A percentile compares a stretch with the other conserved stretches of the same genome.
These are phyloP conservation scores for Sesbania bispinosa DNA, from an alignment of 306 rosid species.

Conservation along the genomic window DNA sequence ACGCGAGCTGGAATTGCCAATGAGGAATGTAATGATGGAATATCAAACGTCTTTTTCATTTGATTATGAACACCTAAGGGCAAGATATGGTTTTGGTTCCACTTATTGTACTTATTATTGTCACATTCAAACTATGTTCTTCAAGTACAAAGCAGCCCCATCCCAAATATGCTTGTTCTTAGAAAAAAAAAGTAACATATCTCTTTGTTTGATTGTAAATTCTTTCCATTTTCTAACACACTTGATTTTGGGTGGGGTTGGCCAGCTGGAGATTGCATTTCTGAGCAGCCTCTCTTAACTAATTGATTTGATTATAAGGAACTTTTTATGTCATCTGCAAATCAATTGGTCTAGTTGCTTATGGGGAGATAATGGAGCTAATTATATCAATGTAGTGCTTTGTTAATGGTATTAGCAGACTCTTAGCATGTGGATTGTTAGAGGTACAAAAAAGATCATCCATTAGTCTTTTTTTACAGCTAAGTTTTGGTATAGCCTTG, in stretches of 20 bases:
- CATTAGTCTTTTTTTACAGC: background rate
- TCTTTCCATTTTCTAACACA: background rate
- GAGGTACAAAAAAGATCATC: background rate
- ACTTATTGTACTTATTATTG: slow-evolving; percentile 2
- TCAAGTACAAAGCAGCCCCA: slow-evolving; percentile 21
- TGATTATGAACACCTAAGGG: slow-evolving; percentile 18
- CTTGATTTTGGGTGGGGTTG: background rate
- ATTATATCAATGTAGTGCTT: slow-evolving; percentile 4
- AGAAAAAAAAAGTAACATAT: background rate
- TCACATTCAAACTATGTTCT: slow-evolving; percentile 17
- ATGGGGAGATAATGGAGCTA: slow-evolving; percentile 4
- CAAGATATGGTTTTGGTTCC: slow-evolving; percentile 28
- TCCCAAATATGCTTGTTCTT: slow-evolving; percentile 14
- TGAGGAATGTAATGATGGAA: slow-evolving; percentile 22
- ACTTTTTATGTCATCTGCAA: background rate
- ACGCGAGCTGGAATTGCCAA: background rate
- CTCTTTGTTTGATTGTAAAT: slow-evolving; percentile 6
- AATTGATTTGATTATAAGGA: background rate
- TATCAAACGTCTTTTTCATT: slow-evolving; percentile 29
- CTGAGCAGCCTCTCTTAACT: background rate
- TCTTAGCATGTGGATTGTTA: background rate
- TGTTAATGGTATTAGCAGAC: background rate
- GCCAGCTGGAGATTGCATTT: background rate
- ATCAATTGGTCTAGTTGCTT: background rate
- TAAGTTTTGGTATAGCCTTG: background rate